A percentile compares a stretch with the other conserved stretches of the same genome.
Evolutionary conservation across 1,284 basidiomycete genomes (phyloP).

Genomic region (Sanghuangporus sanghuang): DNA sequence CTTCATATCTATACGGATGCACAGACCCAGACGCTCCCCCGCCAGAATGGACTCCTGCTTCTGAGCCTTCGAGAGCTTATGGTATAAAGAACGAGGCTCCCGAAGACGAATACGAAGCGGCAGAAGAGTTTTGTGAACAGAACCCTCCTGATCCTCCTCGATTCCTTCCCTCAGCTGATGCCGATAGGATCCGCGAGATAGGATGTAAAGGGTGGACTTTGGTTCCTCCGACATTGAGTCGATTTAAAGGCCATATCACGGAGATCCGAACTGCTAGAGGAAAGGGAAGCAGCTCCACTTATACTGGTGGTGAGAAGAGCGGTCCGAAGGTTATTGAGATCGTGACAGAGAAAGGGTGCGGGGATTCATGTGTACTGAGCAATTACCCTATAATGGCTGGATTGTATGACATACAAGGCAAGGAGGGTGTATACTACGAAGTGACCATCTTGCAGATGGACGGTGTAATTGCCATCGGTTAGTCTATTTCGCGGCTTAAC

Average conservation of each 20-base stretch:
- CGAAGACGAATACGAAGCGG: conserved; percentile 44
- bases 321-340: conserved; percentile 32
- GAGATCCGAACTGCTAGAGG: conserved; percentile 10
- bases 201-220: conserved; percentile 50
- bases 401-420: conserved; percentile 47
- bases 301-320: conserved; percentile 31
- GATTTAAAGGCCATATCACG: conserved; percentile 37
- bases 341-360: conserved; percentile 35
- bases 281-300: neutral
- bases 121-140: conserved; percentile 41
- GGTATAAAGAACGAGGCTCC: conserved; percentile 52
- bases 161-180: conserved; percentile 41
- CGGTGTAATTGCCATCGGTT: conserved; percentile 56
- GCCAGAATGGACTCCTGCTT: conserved; percentile 47
- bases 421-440: conserved; percentile 61
- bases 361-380: conserved; percentile 51
- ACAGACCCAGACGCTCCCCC: conserved; percentile 22
- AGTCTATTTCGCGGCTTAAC: conserved; percentile 14
- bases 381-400: conserved; percentile 58
- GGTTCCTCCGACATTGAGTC: conserved; percentile 30
- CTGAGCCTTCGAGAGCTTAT: conserved; percentile 37
- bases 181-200: conserved; percentile 41
- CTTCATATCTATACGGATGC: neutral
- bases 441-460: conserved; percentile 49
- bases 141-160: conserved; percentile 36